Evolutionary conservation across 352 stramenopile genomes (phyloP), one percentile per base, ranked within the genome.

Genomic region (Phytophthora sansomeana): DNA sequence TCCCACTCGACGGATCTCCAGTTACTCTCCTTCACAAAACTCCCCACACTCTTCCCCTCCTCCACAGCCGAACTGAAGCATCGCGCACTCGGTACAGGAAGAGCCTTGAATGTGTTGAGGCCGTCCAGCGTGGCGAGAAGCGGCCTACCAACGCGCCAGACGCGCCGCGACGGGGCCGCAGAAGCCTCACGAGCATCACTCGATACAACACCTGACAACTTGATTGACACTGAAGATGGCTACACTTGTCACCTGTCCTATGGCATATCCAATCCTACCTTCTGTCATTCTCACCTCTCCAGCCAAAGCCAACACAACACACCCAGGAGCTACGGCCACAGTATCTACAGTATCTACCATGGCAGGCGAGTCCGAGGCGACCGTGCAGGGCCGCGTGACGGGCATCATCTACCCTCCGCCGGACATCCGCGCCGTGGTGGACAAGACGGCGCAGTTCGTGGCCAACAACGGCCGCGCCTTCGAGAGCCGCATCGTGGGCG

Each of bases 381-480:
- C 77, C 7, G 65, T 87, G 63, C 87, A 96, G 69, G 88, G 86
- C 57, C 75, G 72, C 36, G 87, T 96, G 65, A 97, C 85, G 52
- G 95, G 93, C 50, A 76, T 99, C 36, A 99, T 99, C 81, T 92
- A 95, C 58, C 98, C 98, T 52, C 98, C 98, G 42, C 97, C 97
- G 10, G 97, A 99, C 61, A 99, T 99, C 61, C 90, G 97, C 49
- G 95, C 94, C 4, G 96, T 99, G 30, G 96, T 98, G 54, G 97
- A 99, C 81, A 99, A 98, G 81, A 99, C 98, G 6, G 97, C 98
- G 49, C 85, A 98, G 72, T 99, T 99, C 75, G 97, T 99, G 50
- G 97, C 97, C 24, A 98, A 97, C 70, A 98, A 99, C 74, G 98
- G 98, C 6, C 92, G 97, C 61, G 96, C 85, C 41, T 99, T 99